These are phyloP conservation scores for Erodium maritimum DNA, from an alignment of 345 rosid genomes.

Conservation along the genomic window DNA sequence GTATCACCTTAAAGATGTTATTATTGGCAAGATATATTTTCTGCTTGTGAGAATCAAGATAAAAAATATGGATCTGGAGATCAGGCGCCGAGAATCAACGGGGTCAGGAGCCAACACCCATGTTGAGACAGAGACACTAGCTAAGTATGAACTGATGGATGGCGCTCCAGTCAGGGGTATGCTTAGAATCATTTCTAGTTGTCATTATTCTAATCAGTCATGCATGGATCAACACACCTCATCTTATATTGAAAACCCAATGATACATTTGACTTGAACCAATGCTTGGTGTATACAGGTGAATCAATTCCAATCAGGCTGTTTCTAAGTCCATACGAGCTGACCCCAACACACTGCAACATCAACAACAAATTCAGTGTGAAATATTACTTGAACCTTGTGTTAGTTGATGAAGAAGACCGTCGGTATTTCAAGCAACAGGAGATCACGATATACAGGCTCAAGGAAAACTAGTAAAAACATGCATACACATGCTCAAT, in stretches of 20 bases:
- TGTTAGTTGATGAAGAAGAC: constrained; percentile 94
- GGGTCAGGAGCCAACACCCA: constrained; percentile 94
- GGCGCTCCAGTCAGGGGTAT: constrained; percentile 99
- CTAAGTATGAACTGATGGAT: constrained; percentile 97
- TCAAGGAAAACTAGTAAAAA: constrained; percentile 48
- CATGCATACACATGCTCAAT: background rate
- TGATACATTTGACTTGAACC: constrained; percentile 6
- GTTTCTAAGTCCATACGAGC: constrained; percentile 85
- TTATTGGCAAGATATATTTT: constrained; percentile 94
- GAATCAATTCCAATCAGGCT: constrained; percentile 95
- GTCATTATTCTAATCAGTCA: background rate
- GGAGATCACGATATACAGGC: constrained; percentile 81
- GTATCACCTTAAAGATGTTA: constrained; percentile 94
- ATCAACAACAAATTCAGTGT: constrained; percentile 97
- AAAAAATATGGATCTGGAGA: constrained; percentile 99
- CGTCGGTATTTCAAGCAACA: constrained; percentile 96
- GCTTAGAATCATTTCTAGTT: background rate
- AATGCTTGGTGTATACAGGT: constrained; percentile 30
- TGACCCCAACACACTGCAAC: constrained; percentile 89
- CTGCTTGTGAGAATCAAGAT: constrained; percentile 97
- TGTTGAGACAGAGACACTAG: constrained; percentile 96
- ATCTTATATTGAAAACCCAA: background rate
- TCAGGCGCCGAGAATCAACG: constrained; percentile 89
- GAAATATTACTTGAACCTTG: constrained; percentile 89
- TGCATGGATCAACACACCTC: background rate